Conservation (phyloP, 768 basidiomycete genomes). For the Suillus spraguei region DNA sequence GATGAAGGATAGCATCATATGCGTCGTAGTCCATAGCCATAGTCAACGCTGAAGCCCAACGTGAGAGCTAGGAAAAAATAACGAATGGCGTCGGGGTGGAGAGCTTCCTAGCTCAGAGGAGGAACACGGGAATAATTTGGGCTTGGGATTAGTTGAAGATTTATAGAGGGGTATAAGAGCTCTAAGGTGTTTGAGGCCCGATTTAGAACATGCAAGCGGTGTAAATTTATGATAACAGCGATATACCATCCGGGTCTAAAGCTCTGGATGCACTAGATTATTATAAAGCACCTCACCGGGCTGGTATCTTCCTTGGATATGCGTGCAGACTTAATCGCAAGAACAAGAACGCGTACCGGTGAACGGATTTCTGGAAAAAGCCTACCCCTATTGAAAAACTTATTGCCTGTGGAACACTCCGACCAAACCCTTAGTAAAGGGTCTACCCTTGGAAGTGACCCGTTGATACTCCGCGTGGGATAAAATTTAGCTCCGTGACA, state of each 20-base stretch:
- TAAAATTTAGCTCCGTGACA: constrained; percentile 2
- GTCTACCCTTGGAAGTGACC: too few species aligned
- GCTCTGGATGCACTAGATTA: background rate
- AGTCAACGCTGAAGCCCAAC: background rate
- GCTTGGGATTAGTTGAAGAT: background rate
- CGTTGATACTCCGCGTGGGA: too few species aligned
- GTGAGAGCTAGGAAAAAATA: background rate
- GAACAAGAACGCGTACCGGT: background rate
- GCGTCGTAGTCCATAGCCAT: constrained; percentile 61
- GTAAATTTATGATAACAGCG: constrained; percentile 2
- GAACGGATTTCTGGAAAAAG: background rate
- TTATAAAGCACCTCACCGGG: constrained; percentile 7
- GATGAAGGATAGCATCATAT: constrained; percentile 78
- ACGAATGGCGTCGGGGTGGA: background rate
- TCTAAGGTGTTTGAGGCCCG: background rate
- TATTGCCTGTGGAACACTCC: too few species aligned
- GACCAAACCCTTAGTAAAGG: too few species aligned
- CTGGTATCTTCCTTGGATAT: background rate
- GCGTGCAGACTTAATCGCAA: background rate
- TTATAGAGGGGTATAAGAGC: constrained; percentile 23
- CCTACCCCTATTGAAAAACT: background rate
- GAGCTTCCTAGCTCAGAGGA: constrained; percentile 6
- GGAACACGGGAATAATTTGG: constrained; percentile 4
- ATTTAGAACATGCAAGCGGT: constrained; percentile 2
- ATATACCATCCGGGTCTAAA: too few species aligned